A percentile compares a stretch with the other conserved stretches of the same genome.
Conservation (phyloP, 108 stramenopile genomes). For the Nitzschia putrida region DNA sequence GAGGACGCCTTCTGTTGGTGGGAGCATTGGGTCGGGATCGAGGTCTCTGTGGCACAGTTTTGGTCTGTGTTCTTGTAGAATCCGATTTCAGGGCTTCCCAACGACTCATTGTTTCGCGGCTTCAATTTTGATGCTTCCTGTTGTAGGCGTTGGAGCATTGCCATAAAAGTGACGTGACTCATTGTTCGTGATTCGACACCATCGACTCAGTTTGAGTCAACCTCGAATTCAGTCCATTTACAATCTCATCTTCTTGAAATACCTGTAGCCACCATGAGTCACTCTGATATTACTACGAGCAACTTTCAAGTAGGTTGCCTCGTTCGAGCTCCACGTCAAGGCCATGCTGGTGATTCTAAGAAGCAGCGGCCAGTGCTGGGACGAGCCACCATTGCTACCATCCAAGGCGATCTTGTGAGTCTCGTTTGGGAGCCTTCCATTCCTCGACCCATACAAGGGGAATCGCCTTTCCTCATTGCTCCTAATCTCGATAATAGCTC, state of each 20-base stretch:
- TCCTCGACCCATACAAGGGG: conserved; percentile 2
- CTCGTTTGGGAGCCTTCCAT: conserved; percentile 28
- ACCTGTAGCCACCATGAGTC: too few species aligned
- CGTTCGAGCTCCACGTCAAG: conserved; percentile 20
- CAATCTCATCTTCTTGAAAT: too few species aligned
- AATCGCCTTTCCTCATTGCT: conserved; percentile 10
- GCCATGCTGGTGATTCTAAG: background rate
- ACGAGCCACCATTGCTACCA: conserved; percentile 34
- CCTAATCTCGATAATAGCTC: conserved; percentile 1
- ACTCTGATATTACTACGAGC: background rate
- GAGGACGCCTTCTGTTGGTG: too few species aligned
- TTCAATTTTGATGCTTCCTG: too few species aligned
- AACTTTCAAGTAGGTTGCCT: conserved; percentile 29
- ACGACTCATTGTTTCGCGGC: background rate
- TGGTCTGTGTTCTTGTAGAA: background rate
- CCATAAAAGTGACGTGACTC: too few species aligned
- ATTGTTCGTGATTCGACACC: too few species aligned
- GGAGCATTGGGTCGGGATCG: too few species aligned
- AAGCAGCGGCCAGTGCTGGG: background rate
- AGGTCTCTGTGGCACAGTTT: too few species aligned
- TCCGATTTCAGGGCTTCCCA: background rate
- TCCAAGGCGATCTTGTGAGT: background rate
- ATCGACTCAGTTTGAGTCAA: too few species aligned
- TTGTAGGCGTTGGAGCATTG: too few species aligned
- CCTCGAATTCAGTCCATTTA: too few species aligned